Conservation (phyloP, 2,329 filamentous ascomycete genomes). For the Diaporthe destruens region DNA sequence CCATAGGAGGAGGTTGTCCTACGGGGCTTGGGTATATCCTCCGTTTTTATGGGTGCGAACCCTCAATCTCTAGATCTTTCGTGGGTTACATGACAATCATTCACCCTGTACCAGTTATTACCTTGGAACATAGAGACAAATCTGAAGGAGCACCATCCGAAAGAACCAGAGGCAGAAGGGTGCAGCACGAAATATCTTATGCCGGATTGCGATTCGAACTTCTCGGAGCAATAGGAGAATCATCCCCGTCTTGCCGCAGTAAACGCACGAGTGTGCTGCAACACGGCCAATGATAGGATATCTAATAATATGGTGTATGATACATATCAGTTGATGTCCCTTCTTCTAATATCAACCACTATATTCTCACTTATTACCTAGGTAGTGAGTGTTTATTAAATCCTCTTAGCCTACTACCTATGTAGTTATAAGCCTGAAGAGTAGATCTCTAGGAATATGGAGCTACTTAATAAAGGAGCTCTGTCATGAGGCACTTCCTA, state of each 20-base stretch:
- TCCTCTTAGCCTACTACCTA: too few species aligned
- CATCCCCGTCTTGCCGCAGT: too few species aligned
- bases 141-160: background rate
- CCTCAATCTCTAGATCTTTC: too few species aligned
- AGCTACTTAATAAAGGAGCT: too few species aligned
- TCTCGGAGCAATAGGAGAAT: background rate
- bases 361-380: background rate
- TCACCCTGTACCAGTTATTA: background rate
- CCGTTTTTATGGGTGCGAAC: too few species aligned
- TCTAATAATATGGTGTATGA: background rate
- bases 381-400: too few species aligned
- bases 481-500: too few species aligned
- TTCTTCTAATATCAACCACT: background rate
- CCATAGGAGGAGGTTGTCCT: too few species aligned
- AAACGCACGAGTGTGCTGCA: background rate
- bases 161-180: background rate
- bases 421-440: too few species aligned
- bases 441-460: too few species aligned
- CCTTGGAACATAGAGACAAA: background rate
- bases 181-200: background rate
- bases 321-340: background rate
- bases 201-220: too few species aligned
- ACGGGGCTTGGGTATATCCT: too few species aligned
- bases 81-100: background rate
- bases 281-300: background rate